Evolutionary conservation across 2,329 filamentous ascomycete species (phyloP), one percentile per base, ranked within the genome.

Genomic region (Dothiorella sarmentorum): DNA sequence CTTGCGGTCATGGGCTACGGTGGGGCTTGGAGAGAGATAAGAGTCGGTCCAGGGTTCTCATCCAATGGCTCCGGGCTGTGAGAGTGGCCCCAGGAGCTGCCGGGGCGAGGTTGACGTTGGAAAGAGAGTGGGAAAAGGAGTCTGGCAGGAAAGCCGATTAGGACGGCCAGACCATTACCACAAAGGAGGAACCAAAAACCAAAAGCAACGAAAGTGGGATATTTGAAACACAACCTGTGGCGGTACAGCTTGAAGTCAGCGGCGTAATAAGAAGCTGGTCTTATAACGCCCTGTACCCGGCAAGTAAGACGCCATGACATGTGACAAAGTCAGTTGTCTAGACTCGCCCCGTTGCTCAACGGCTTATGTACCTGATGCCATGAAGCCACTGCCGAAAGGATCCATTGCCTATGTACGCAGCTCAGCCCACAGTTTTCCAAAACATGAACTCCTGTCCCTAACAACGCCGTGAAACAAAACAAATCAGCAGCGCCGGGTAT

Each of bases 401-500:
- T 53, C 22, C n/a, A 53, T 53, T 53, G 29, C 35, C 49, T 53
- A 53, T 18, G 10, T 40, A 53, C 31, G 15, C 15, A 15, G 33
- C n/a, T 22, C 7, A 38, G 45, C n/a, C 4, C 31, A 38, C 7
- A 4, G 13, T 18, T 11, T 27, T 26, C 22, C n/a, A 7, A 7
- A 29, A 20, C 13, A 11, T 29, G 18, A 31, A 29, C 43, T 29
- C 27, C 27, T 17, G 43, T 20, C 17, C n/a, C 13, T 4, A 33
- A 26, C 26, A 53, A 40, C 33, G 29, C 55, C 55, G 18, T 22
- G 18, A 22, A 29, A 11, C 7, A 33, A 17, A 24, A 26, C 24
- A 35, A 49, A 40, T 31, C 42, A 26, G 13, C 11, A 37, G 26
- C 55, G 44, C 45, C 44, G 56, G 56, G 56, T 58, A 58, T 58